Percentiles rank a stretch among this genome's conserved stretches.
Conservation (phyloP, 768 basidiomycete genomes). For the Clathrus columnatus region DNA sequence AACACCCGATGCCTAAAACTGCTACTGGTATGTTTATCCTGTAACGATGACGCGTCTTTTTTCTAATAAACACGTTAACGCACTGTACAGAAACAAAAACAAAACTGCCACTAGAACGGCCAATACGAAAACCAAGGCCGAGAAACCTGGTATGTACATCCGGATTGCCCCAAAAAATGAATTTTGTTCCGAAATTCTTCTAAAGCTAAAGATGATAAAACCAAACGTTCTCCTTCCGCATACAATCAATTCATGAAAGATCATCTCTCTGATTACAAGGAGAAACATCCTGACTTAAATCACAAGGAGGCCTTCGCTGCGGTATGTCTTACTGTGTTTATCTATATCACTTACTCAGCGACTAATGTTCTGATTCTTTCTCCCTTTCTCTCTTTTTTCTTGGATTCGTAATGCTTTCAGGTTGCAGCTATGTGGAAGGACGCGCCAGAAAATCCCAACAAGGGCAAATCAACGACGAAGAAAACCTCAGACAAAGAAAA, state of each 20-base stretch:
- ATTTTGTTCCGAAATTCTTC: background rate
- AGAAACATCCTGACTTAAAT: slow-evolving; percentile 38
- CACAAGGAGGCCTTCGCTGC: slow-evolving; percentile 47
- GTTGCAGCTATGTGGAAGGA: slow-evolving; percentile 50
- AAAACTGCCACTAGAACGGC: slow-evolving; percentile 50
- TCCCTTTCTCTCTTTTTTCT: background rate
- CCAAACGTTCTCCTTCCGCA: slow-evolving; percentile 49
- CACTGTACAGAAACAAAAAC: slow-evolving; percentile 37
- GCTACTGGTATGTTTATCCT: slow-evolving; percentile 33
- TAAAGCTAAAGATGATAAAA: slow-evolving; percentile 35
- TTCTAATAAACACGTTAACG: background rate
- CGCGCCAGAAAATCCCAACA: slow-evolving; percentile 56
- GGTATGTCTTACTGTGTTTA: slow-evolving; percentile 21
- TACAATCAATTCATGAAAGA: slow-evolving; percentile 52
- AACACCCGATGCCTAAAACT: slow-evolving; percentile 48
- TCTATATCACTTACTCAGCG: background rate
- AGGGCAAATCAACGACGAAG: slow-evolving; percentile 26
- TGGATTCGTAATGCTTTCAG: slow-evolving; percentile 24
- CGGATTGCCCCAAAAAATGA: background rate
- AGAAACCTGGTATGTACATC: slow-evolving; percentile 26
- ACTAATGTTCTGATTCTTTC: too few relatives aligned
- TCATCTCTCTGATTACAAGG: slow-evolving; percentile 50
- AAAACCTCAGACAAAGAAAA: slow-evolving; percentile 27
- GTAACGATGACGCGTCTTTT: background rate
- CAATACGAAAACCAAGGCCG: slow-evolving; percentile 32